Evolutionary conservation across 306 rosid species (phyloP), one percentile per base, ranked within the genome.

Genomic region (Gynostemma pentaphyllum): DNA sequence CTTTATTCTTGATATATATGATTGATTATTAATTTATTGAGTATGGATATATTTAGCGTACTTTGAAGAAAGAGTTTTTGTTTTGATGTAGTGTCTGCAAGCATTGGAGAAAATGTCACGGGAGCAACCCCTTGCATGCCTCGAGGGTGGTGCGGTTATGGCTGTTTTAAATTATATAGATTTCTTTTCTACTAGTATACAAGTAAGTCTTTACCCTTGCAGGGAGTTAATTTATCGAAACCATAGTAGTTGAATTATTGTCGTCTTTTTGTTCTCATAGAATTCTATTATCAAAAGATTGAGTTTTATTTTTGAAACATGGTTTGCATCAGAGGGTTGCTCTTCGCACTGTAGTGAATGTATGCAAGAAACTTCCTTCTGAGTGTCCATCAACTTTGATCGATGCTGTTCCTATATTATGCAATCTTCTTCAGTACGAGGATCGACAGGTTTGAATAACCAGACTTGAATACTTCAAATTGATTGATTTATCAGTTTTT

Each of bases 31-130:
- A 19, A 53, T 40, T 11, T 40, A n/a, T 23, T 48, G 46, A 40
- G 2, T 10, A 5, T 12, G 32, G 6, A 59, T 59, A 37, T 6
- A 13, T 8, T 39, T 23, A 13, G 27, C 14, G 32, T 45, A 28
- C 27, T 63, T 45, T 63, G 42, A 62, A 62, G 41, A 26, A 53
- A 11, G 30, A 19, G 22, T 12, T 21, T 45, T 45, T 36, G 47
- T 37, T 50, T 66, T 63, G 13, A 36, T 84, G 73, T 68, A 94
- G 99, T 94, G 99, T 77, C 77, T 94, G 74, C 90, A 83, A 89
- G 97, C 97, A 68, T 80, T 94, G 82, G 99, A 89, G 82, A 94
- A 89, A 79, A 89, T 94, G 76, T 94, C 99, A 4, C 89, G 82
- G 55, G 97, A 88, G 70, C 99, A 94, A 67, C 97, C 99, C 8